Evolutionary conservation across 345 rosid species (phyloP).

Genomic region (Lenwebbia sp.): DNA sequence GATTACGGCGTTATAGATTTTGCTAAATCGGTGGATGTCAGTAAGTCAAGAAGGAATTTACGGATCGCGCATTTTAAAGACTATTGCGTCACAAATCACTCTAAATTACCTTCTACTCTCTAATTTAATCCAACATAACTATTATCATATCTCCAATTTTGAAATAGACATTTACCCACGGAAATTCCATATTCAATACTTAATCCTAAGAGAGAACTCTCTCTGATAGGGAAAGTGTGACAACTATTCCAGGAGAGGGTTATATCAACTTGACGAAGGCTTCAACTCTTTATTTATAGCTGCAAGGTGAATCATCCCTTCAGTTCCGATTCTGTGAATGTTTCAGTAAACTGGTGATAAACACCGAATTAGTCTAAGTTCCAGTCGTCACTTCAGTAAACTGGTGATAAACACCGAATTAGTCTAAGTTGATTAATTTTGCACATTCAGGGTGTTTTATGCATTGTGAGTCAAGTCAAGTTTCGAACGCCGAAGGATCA

Average conservation of each 20-base stretch:
- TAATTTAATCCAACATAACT: not conserved
- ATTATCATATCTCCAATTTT: not conserved
- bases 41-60: not conserved
- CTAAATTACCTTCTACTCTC: fast-evolving
- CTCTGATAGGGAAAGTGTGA: not conserved
- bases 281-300: not conserved
- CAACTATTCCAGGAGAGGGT: not conserved
- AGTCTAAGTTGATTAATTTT: not conserved
- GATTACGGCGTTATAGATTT: not conserved
- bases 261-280: not conserved
- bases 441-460: not conserved
- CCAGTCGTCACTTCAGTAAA: not conserved
- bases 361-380: too few species aligned
- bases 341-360: too few species aligned
- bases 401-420: not conserved
- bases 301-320: not conserved
- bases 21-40: not conserved
- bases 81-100: not conserved
- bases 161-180: not conserved
- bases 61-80: not conserved
- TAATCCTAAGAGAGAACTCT: too few species aligned
- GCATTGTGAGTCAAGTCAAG: not conserved
- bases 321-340: not conserved
- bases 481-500: not conserved
- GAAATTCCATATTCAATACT: not conserved